Conservation (phyloP, 164 flowering plant species). For the Kalanchoe fedtschenkoi region DNA sequence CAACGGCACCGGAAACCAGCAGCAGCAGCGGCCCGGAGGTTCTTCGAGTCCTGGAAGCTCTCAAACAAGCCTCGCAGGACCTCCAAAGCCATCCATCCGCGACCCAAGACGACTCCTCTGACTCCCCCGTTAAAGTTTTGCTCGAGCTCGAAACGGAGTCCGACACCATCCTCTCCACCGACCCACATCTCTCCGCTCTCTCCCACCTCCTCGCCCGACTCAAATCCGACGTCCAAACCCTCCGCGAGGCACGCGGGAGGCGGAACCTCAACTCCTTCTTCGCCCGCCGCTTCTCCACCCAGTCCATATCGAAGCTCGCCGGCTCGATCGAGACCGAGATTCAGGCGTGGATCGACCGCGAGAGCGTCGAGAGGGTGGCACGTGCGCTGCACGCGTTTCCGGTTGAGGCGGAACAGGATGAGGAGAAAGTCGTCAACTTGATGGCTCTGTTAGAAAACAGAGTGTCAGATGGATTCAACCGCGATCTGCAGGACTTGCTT, state of each 20-base stretch:
- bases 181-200: conserved; percentile 55
- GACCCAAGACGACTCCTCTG: conserved; percentile 16
- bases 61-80: conserved; percentile 65
- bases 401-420: conserved; percentile 22
- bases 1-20: conserved; percentile 11
- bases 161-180: conserved; percentile 35
- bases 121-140: conserved; percentile 54
- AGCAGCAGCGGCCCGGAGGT: conserved; percentile 25
- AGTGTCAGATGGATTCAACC: conserved; percentile 47
- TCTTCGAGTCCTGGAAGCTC: conserved; percentile 45
- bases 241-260: conserved; percentile 15
- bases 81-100: conserved; percentile 32
- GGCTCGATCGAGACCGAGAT: conserved; percentile 56
- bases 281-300: conserved; percentile 39
- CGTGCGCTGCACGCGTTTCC: conserved; percentile 17
- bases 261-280: conserved; percentile 33
- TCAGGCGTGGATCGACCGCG: conserved; percentile 84
- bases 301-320: conserved; percentile 64
- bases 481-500: conserved; percentile 54
- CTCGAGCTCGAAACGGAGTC: conserved; percentile 42
- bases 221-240: conserved; percentile 27
- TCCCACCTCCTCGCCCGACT: conserved; percentile 33
- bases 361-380: conserved; percentile 33
- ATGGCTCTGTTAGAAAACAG: conserved; percentile 37
- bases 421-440: conserved; percentile 11